Evolutionary conservation across 331 rosid genomes (phyloP).

Genomic region (Cydonia oblonga): DNA sequence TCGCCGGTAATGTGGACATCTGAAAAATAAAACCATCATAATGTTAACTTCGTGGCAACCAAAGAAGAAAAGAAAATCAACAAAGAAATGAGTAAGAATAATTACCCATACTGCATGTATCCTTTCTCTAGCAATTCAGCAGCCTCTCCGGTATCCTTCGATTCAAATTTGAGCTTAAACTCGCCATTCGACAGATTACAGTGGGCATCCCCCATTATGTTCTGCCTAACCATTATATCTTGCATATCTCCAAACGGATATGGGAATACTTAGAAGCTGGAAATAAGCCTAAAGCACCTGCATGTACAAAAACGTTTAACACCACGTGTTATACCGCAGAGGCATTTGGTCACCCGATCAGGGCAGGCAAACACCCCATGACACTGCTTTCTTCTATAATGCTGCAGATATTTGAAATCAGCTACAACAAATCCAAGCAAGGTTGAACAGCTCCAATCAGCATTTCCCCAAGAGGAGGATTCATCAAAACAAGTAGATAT

Average conservation of each 20-base stretch:
- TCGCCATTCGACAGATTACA: constrained; percentile 21
- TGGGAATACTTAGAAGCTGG: constrained; percentile 26
- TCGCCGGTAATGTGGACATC: constrained; percentile 64
- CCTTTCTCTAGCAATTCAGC: constrained; percentile 38
- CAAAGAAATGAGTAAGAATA: background rate
- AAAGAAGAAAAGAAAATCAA: background rate
- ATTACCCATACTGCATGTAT: constrained; percentile 55
- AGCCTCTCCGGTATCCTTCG: constrained; percentile 3
- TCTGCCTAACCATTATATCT: constrained; percentile 19
- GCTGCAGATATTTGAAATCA: constrained; percentile 69
- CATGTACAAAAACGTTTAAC: constrained; percentile 35
- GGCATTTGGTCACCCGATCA: constrained; percentile 57
- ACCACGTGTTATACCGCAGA: constrained; percentile 23
- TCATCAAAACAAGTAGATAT: constrained; percentile 56
- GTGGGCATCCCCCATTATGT: background rate
- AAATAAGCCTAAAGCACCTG: constrained; percentile 47
- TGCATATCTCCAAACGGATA: constrained; percentile 23
- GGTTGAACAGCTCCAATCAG: constrained; percentile 84
- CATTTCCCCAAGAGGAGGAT: constrained; percentile 44
- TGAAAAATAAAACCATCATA: constrained; percentile 8
- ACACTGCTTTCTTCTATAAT: constrained; percentile 66
- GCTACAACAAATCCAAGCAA: constrained; percentile 59
- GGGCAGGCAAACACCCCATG: constrained; percentile 58
- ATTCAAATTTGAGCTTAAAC: constrained; percentile 19
- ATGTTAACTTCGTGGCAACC: background rate